Base-by-base conservation (phyloP, 1,139 yeast genomes). In the Scheffersomyces parashehatae region DNA sequence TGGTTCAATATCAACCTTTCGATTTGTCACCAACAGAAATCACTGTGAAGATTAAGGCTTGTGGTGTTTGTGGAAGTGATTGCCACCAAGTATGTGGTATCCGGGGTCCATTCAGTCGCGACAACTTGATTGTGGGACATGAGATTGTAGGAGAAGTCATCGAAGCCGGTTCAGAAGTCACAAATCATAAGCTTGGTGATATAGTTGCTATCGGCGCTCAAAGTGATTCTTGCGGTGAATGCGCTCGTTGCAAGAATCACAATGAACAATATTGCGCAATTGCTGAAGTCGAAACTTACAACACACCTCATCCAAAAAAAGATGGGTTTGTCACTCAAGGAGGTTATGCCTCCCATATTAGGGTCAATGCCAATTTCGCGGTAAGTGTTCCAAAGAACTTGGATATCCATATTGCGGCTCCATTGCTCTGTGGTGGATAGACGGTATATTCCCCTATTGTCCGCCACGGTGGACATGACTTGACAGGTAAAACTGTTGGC, bases 201-300 rank as follows among this genome's bases (percentile, higher is more conserved):
- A 63, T 80, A 47, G 76, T 72, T 26, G 82, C 82, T 37, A 62
- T 77, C 37, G 83, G 83, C 46, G 82, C 82, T 10, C 77, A 72
- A 48, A 65, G 68, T 26, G 61, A 59, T 43, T 62, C 78, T 9
- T 78, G 83, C 57, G 47, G 56, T 29, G 62, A 68, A n/a, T 78
- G 83, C 57, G 51, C 64, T 13, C 67, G 75, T 49, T 78, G 82
- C 57, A 49, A 58, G 13, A 46, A 44, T 30, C 62, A 65, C 49
- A 70, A 76, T 54, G 81, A 77, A 52, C 76, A 70, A 50, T 77
- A 77, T 61, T 78, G 82, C 56, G 55, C 62, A 28, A 54, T 68
- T 31, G 51, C 60, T 36, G 11, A n/a, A 13, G 75, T 73, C 28
- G 61, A 62, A 36, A 77, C 83, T 6, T 77, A 77, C 56, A 68